These are phyloP conservation scores for Sphaerulina musiva DNA, from an alignment of 2,329 filamentous ascomycete genomes.

Conservation along the genomic window DNA sequence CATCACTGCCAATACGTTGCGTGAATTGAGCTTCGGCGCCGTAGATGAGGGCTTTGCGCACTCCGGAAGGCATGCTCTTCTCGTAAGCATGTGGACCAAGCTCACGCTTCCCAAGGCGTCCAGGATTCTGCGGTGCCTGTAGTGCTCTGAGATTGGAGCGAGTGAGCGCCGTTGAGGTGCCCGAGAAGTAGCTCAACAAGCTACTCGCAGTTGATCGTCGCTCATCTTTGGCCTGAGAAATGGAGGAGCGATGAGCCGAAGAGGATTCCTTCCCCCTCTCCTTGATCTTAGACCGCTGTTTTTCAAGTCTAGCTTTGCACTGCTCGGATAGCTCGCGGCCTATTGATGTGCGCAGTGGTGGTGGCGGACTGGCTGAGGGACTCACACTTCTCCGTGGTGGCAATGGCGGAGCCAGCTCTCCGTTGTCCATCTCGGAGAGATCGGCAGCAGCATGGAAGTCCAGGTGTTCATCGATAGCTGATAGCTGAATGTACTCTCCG, in stretches of 20 bases:
- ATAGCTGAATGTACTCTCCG: constrained; percentile 38
- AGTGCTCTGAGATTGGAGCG: constrained; percentile 11
- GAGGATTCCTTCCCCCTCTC: not conserved
- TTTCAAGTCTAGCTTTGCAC: constrained; percentile 11
- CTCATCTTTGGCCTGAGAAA: not conserved
- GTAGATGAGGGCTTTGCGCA: constrained; percentile 37
- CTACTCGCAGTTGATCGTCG: not conserved
- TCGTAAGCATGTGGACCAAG: constrained; percentile 46
- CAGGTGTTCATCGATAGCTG: constrained; percentile 43
- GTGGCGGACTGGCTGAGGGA: not conserved
- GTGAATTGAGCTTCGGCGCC: constrained; percentile 36
- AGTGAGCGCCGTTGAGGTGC: constrained; percentile 9
- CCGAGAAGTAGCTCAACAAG: constrained; percentile 17
- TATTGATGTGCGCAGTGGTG: not conserved
- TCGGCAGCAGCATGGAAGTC: constrained; percentile 36
- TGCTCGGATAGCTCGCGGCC: not conserved
- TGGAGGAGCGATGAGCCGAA: not conserved
- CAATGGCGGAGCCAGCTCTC: constrained; percentile 20
- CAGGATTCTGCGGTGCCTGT: constrained; percentile 15
- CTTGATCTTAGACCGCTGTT: not conserved
- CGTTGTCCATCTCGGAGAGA: constrained; percentile 36
- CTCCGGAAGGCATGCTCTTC: constrained; percentile 40
- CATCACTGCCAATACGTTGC: constrained; percentile 40
- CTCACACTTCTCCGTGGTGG: constrained; percentile 16
- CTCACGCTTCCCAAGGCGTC: constrained; percentile 35